Evolutionary conservation across 1,284 basidiomycete species (phyloP).

Genomic region (Athelia psychrophila): DNA sequence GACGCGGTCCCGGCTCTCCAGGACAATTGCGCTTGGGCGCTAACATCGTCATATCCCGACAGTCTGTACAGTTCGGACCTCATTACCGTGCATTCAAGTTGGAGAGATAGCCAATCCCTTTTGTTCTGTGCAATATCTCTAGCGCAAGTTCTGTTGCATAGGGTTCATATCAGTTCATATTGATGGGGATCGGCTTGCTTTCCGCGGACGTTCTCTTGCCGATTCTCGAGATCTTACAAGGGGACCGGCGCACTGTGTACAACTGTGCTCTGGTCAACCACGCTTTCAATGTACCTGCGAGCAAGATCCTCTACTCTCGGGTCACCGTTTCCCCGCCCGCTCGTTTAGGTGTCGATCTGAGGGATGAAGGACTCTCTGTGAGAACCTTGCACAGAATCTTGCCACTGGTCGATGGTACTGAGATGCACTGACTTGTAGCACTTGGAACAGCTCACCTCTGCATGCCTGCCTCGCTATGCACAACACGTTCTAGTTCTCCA

Average conservation of each 20-base stretch:
- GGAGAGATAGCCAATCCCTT: too few species aligned
- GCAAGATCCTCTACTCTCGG: conserved; percentile 39
- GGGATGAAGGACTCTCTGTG: conserved; percentile 31
- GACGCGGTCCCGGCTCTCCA: too few species aligned
- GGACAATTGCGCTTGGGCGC: too few species aligned
- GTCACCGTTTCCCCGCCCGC: conserved; percentile 38
- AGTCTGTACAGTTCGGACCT: too few species aligned
- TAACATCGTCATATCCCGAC: too few species aligned
- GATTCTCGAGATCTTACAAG: conserved; percentile 28
- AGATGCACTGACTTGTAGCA: conserved; percentile 15
- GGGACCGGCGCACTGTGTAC: conserved; percentile 32
- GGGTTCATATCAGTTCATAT: too few species aligned
- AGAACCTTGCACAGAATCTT: conserved; percentile 11
- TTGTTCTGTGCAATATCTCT: too few species aligned
- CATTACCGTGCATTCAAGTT: too few species aligned
- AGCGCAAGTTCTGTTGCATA: too few species aligned
- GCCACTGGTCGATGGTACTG: not conserved
- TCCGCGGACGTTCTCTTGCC: conserved; percentile 33
- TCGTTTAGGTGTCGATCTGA: conserved; percentile 30
- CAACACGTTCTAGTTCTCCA: conserved; percentile 36
- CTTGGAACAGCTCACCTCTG: conserved; percentile 35
- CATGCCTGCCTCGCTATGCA: conserved; percentile 37
- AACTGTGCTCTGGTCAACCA: conserved; percentile 41
- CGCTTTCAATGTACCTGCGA: conserved; percentile 37
- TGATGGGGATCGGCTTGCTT: too few species aligned